Evolutionary conservation across 306 rosid species (phyloP), one percentile per base, ranked within the genome.

Genomic region (Cucurbita argyrosperma): DNA sequence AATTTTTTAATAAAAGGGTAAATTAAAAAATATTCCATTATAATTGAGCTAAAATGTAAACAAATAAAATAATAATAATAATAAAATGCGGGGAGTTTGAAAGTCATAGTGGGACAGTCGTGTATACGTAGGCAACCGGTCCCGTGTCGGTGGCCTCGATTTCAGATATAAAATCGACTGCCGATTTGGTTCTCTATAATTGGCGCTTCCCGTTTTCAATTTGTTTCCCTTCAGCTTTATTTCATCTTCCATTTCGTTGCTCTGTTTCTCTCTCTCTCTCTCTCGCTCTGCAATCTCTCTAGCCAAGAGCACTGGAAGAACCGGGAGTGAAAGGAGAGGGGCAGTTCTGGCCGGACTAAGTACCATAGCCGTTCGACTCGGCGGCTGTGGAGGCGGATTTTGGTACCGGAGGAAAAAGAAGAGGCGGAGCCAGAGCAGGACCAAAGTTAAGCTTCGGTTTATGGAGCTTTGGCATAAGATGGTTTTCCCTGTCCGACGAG

Each of bases 401-500:
- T 74, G 81, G 79, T 66, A 78, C 50, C 19, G 76, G 80, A 71
- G 67, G 77, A 73, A 51, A 19, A 74, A 52, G 39, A 77, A 55
- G 58, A 83, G 78, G 61, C 87, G 54, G 39, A 80, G 72, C 35
- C 80, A 38, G 76, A 86, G 58, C 18, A 83, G 43, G 45, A 80
- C 67, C 56, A 76, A 70, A 26, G 79, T 79, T 9, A 83, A 74
- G 59, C 54, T 59, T 6, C 79, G 82, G 52, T 80, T 86, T 26
- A 88, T 90, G 96, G 83, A 83, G 72, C 72, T 90, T 8, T 88
- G 81, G 85, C 81, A 84, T 45, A 85, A 81, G 74, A 84, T 92
- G 85, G 38, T 88, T 52, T 88, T 88, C 64, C 98, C 98, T 0
- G 89, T 90, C 18, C 84, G 87, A 66, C 95, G 97, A 50, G 84